These are phyloP conservation scores for Dipodascopsis uninucleata DNA, from an alignment of 805 yeast species.

Conservation along the genomic window DNA sequence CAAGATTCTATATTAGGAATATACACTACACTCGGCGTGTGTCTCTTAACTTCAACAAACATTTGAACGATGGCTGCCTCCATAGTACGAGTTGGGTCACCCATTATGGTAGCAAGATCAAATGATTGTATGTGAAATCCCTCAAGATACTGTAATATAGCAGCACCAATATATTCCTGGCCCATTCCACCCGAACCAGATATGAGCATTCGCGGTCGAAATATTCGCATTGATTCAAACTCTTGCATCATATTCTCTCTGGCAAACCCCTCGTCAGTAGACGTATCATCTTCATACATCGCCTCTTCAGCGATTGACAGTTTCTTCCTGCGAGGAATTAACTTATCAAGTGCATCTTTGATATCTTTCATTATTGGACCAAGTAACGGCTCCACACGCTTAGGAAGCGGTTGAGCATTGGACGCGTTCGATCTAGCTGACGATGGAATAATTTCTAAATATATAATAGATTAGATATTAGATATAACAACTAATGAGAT, in stretches of 20 bases:
- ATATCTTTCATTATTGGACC: slow-evolving; percentile 48
- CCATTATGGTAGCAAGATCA: slow-evolving; percentile 71
- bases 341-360: slow-evolving; percentile 46
- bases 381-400: slow-evolving; percentile 61
- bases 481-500: background rate
- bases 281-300: slow-evolving; percentile 54
- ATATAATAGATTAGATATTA: background rate
- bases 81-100: slow-evolving; percentile 75
- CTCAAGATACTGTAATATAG: slow-evolving; percentile 76
- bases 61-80: slow-evolving; percentile 81
- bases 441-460: slow-evolving; percentile 70
- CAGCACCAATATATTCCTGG: slow-evolving; percentile 78
- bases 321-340: slow-evolving; percentile 59
- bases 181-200: slow-evolving; percentile 78
- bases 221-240: slow-evolving; percentile 58
- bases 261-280: slow-evolving; percentile 61
- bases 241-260: slow-evolving; percentile 57
- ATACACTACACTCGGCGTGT: slow-evolving; percentile 79
- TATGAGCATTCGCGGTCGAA: slow-evolving; percentile 75
- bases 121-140: slow-evolving; percentile 85
- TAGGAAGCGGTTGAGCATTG: slow-evolving; percentile 75
- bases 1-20: slow-evolving; percentile 82
- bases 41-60: slow-evolving; percentile 81
- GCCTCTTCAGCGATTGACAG: slow-evolving; percentile 66
- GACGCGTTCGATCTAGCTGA: slow-evolving; percentile 80